Evolutionary conservation across 2,329 filamentous ascomycete genomes (phyloP), one percentile per base, ranked within the genome.

Genomic region (Stagonosporopsis vannaccii): DNA sequence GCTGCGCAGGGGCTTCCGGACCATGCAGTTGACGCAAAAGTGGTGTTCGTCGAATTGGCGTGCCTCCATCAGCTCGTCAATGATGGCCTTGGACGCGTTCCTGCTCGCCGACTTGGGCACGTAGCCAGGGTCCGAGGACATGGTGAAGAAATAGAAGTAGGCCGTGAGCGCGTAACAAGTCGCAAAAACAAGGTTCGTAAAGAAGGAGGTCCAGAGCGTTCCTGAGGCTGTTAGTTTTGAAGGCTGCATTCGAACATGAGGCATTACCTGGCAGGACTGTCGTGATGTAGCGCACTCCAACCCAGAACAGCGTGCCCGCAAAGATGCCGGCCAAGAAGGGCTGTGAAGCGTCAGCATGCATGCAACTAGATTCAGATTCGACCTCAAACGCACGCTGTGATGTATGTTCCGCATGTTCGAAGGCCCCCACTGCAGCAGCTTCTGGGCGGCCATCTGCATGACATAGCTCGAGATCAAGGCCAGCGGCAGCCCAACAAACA

Each of bases 261-360:
- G 23, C 67, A 85, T 75, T 79, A 90, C 89, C 82, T 61, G 89
- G 90, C 45, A 97, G 78, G 36, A 98, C 82, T 12, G 85, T 84
- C 20, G 88, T 85, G 35, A 94, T 64, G 86, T 91, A 99, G 63
- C 89, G 86, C 33, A 91, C 69, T 25, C 88, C 90, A 4, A 92
- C 86, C 80, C 91, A 88, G 71, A 96, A 96, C 17, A 97, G 77
- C 0, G 93, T 90, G 2, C 83, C 93, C 0, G 92, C 89, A 78
- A 99, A 99, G 59, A 99, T 93, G 53, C 95, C 95, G 0, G 95
- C 89, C 65, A 99, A 82, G 84, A 93, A 98, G 12, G 95, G 94
- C 89, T 93, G 52, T 3, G 28, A 5, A 11, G n/a, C 6, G 48
- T 67, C 49, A 71, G 67, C 17, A 11, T 39, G 6, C 4, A 32